Evolutionary conservation across 108 stramenopile genomes (phyloP), one percentile per base, ranked within the genome.

Genomic region (Cyclotella kingstonii): DNA sequence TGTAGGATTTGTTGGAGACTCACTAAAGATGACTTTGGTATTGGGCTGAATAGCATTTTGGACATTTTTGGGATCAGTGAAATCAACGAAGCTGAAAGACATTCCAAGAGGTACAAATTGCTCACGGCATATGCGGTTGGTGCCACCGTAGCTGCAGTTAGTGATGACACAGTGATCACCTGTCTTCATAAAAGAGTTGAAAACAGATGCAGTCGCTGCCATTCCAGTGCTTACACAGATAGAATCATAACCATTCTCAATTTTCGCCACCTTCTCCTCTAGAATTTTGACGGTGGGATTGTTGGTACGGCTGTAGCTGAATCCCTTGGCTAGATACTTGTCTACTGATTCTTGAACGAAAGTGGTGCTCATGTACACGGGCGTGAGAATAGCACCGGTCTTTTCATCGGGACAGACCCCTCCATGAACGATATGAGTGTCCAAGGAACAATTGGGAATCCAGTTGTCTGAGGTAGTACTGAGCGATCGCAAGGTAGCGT

Each of bases 91-190:
- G 41, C 61, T 73, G 60, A 90, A 88, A 15, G 63, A 56, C 49
- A 92, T 86, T 46, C 86, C 86, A 23, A 82, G 66, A 33, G 70
- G 74, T 17, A 62, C 35, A 56, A 87, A 88, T 54, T 85, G 82
- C 39, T 84, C 77, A 22, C 90, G 77, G 40, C 84, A 81, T 26
- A 84, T 85, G 52, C 88, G 84, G 63, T 84, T 89, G 35, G 90
- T 90, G 41, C 88, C 90, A 14, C 87, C 90, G 63, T 91, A 89
- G 34, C 83, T 83, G 78, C 86, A 86, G 59, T 89, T 81, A 58
- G 86, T 89, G 45, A 87, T 83, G 57, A 91, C 83, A 51, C 87
- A 88, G 54, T 91, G 87, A 73, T 89, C 87, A 12, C 88, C 88
- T 12, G 80, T 55, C 39, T 84, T 84, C 75, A 90, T 84, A 55